phyloP scores from a whole-genome alignment of 1,284 basidiomycete genomes.

The Ganoderma multipileum region DNA sequence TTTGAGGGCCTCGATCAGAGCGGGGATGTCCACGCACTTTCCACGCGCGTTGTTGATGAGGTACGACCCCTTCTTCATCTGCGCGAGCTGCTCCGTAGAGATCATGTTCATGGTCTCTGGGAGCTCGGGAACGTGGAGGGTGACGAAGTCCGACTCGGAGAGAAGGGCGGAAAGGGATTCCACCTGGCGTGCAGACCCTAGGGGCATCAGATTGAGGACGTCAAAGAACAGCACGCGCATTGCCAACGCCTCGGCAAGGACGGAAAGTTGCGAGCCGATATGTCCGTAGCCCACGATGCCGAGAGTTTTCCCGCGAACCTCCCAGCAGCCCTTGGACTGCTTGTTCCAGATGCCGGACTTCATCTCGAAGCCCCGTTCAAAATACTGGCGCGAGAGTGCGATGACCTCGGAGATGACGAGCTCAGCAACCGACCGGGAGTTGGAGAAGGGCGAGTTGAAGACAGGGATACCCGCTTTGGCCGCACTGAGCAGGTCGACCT shows the following conservation, averaged over 20 bases:
- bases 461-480: conserved; percentile 93
- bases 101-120: conserved; percentile 98
- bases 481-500: conserved; percentile 91
- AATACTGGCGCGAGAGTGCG: conserved; percentile 92
- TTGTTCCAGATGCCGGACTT: conserved; percentile 97
- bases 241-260: conserved; percentile 96
- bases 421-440: conserved; percentile 99
- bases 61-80: conserved; percentile 96
- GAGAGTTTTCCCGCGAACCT: conserved; percentile 96
- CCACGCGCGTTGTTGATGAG: conserved; percentile 99
- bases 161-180: conserved; percentile 86
- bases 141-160: conserved; percentile 88
- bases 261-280: conserved; percentile 97
- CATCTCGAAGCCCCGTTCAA: conserved; percentile 91
- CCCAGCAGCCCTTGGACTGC: conserved; percentile 98
- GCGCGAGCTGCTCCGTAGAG: conserved; percentile 74
- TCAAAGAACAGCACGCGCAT: conserved; percentile 98
- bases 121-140: conserved; percentile 96
- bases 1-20: conserved; percentile 84
- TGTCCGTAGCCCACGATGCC: conserved; percentile 99
- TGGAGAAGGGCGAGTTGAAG: conserved; percentile 99
- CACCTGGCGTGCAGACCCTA: conserved; percentile 92
- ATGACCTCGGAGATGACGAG: conserved; percentile 96
- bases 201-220: conserved; percentile 96
- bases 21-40: conserved; percentile 93